These are phyloP conservation scores for Lachnum nothofagi DNA, from an alignment of 2,329 filamentous ascomycete species.

Conservation along the genomic window DNA sequence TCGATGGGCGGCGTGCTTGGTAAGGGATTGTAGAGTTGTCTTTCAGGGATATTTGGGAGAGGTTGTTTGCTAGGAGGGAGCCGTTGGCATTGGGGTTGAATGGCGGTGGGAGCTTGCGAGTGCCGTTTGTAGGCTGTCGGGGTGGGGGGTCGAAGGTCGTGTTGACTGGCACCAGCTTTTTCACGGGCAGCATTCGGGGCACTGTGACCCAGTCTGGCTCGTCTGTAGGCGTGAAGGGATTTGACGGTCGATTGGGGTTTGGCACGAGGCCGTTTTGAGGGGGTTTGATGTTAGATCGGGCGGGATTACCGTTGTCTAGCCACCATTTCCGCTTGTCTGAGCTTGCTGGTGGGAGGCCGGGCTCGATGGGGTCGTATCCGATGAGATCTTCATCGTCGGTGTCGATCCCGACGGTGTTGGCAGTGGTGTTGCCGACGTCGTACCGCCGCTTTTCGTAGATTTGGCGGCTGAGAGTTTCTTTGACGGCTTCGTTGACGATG, in stretches of 20 bases:
- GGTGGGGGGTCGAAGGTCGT: conserved; percentile 18
- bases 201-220: conserved; percentile 82
- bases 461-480: conserved; percentile 66
- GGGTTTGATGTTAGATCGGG: conserved; percentile 65
- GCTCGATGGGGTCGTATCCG: conserved; percentile 77
- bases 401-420: conserved; percentile 56
- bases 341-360: conserved; percentile 64
- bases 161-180: no score
- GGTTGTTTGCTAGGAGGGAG: conserved; percentile 14
- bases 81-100: conserved; percentile 17
- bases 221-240: conserved; percentile 70
- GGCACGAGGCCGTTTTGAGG: conserved; percentile 58
- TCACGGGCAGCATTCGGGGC: conserved; percentile 41
- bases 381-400: conserved; percentile 74
- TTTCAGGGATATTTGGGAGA: conserved; percentile 18
- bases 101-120: conserved; percentile 30
- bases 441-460: conserved; percentile 66
- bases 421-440: conserved; percentile 60
- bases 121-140: conserved; percentile 14
- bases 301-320: conserved; percentile 66
- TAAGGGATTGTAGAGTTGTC: conserved; percentile 6
- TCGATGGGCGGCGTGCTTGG: conserved; percentile 26
- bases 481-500: conserved; percentile 69
- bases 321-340: conserved; percentile 68
- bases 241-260: conserved; percentile 70